These are phyloP conservation scores for Saccharomycopsis guyanensis DNA, from an alignment of 805 yeast species.

Conservation along the genomic window DNA sequence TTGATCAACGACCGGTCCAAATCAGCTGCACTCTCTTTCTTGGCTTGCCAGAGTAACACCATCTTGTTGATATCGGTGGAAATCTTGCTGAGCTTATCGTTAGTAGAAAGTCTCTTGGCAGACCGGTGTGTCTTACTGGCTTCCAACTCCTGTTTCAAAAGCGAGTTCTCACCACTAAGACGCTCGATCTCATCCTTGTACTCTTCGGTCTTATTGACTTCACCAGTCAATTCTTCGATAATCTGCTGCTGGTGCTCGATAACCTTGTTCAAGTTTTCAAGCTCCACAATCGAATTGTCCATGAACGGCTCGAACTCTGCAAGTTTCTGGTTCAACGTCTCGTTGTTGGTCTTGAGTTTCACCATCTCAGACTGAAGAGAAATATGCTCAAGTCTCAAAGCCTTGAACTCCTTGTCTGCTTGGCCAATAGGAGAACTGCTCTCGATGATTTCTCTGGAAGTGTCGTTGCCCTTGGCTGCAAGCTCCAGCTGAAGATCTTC, in stretches of 20 bases:
- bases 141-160: slow-evolving; percentile 37
- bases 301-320: slow-evolving; percentile 45
- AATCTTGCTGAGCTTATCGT: slow-evolving; percentile 17
- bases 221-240: slow-evolving; percentile 34
- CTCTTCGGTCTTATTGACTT: slow-evolving; percentile 37
- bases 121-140: slow-evolving; percentile 32
- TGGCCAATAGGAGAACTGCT: slow-evolving; percentile 10
- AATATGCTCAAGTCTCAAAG: slow-evolving; percentile 36
- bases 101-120: slow-evolving; percentile 10
- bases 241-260: slow-evolving; percentile 45
- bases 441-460: not conserved
- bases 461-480: not conserved
- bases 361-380: slow-evolving; percentile 38
- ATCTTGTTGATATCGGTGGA: slow-evolving; percentile 16
- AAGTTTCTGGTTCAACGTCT: slow-evolving; percentile 33
- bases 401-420: slow-evolving; percentile 28
- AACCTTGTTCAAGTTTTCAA: slow-evolving; percentile 45
- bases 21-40: slow-evolving; percentile 16
- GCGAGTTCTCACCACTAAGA: slow-evolving; percentile 39
- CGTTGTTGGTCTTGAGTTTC: slow-evolving; percentile 40
- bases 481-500: not conserved
- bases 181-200: slow-evolving; percentile 40
- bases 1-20: slow-evolving; percentile 16
- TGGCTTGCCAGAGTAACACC: slow-evolving; percentile 17
- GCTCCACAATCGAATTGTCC: slow-evolving; percentile 43